A percentile compares a stretch with the other conserved stretches of the same genome.
Evolutionary conservation across 352 stramenopile genomes (phyloP).

Genomic region (Paralagenidium karlingii): DNA sequence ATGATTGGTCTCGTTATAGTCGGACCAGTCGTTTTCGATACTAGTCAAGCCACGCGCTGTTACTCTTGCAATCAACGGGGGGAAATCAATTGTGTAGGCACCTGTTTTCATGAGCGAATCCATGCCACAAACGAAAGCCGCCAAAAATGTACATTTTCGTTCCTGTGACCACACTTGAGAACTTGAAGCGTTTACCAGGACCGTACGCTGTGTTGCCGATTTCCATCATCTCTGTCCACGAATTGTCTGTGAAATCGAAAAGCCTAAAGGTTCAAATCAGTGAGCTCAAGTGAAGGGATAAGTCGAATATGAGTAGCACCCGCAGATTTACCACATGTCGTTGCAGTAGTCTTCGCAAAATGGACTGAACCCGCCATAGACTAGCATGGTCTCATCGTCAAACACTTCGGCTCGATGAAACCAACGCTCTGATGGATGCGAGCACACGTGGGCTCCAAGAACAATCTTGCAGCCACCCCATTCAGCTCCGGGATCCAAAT

Average conservation of each 20-base stretch:
- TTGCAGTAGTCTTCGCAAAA: slow-evolving; percentile 94
- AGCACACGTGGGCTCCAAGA: slow-evolving; percentile 77
- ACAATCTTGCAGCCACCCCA: slow-evolving; percentile 87
- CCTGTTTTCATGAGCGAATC: slow-evolving; percentile 88
- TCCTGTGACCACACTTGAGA: slow-evolving; percentile 61
- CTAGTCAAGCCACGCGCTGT: no score
- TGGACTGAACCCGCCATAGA: slow-evolving; percentile 90
- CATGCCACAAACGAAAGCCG: slow-evolving; percentile 92
- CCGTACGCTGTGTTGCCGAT: slow-evolving; percentile 33
- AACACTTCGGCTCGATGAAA: slow-evolving; percentile 84
- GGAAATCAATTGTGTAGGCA: not conserved
- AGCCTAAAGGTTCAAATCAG: no score
- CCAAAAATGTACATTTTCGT: slow-evolving; percentile 80
- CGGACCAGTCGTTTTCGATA: slow-evolving; percentile 75
- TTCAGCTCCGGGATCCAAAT: slow-evolving; percentile 73
- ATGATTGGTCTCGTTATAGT: no score
- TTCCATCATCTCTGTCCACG: slow-evolving; percentile 83
- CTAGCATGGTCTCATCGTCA: slow-evolving; percentile 78
- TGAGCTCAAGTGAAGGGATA: no score
- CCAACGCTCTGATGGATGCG: slow-evolving; percentile 81
- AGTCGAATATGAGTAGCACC: not conserved
- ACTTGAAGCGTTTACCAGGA: slow-evolving; percentile 89
- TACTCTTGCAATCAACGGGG: not conserved
- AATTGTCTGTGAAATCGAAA: slow-evolving; percentile 85
- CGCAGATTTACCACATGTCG: slow-evolving; percentile 77